A percentile compares a stretch with the other conserved stretches of the same genome.
Conservation (phyloP, 2,329 filamentous ascomycete genomes). For the Pseudocercospora pini-densiflorae region DNA sequence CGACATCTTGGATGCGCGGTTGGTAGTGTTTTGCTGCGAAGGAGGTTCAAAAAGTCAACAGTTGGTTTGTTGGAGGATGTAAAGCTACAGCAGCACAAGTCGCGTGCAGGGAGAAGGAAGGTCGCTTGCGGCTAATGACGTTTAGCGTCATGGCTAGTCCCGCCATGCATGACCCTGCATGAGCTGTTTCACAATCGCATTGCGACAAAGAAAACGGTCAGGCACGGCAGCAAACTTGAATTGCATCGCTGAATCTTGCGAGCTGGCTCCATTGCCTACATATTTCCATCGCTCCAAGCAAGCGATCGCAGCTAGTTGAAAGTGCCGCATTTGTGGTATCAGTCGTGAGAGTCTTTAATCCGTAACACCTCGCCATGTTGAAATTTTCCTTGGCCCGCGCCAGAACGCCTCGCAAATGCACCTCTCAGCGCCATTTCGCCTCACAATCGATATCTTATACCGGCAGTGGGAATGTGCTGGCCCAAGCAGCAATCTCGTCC, state of each 20-base stretch:
- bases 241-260: not conserved
- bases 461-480: constrained; percentile 87
- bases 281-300: constrained; percentile 4
- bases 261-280: not conserved
- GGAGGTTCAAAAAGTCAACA: not conserved
- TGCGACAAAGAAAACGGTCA: not conserved
- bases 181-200: not conserved
- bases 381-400: constrained; percentile 15
- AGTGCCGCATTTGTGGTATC: constrained; percentile 20
- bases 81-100: not conserved
- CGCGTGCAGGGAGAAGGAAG: not conserved
- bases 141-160: not conserved
- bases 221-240: not conserved
- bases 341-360: constrained; percentile 1
- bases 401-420: constrained; percentile 21
- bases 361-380: constrained; percentile 21
- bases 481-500: constrained; percentile 90
- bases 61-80: not conserved
- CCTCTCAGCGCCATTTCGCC: constrained; percentile 7
- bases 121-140: not conserved
- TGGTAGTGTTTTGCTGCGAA: not conserved
- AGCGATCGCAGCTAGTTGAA: constrained; percentile 26
- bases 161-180: not conserved
- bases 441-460: constrained; percentile 53
- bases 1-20: constrained; percentile 35